phyloP scores from a whole-genome alignment of 768 basidiomycete genomes.

The Phaffia tasmanica region DNA sequence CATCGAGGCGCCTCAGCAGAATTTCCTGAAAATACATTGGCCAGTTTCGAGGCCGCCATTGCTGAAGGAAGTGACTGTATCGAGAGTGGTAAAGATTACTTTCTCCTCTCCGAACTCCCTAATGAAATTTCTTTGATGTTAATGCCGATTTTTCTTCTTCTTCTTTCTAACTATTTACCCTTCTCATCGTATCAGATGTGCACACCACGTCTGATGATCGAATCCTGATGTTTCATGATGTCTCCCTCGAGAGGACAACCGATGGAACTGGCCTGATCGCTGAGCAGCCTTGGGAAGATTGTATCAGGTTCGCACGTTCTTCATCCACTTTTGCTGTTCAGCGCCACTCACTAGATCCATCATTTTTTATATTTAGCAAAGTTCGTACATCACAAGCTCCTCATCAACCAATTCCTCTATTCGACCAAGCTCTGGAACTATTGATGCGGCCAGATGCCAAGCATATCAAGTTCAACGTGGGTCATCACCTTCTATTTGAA shows the following conservation, averaged over 20 bases:
- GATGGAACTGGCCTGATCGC: conserved; percentile 56
- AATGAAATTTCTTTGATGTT: too few species aligned
- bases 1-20: conserved; percentile 51
- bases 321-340: background rate
- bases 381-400: conserved; percentile 70
- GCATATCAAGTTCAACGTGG: conserved; percentile 41
- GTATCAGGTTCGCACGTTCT: conserved; percentile 33
- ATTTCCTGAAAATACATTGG: conserved; percentile 88
- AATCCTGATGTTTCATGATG: conserved; percentile 94
- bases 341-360: background rate
- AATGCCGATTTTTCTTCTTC: too few species aligned
- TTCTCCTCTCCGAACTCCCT: background rate
- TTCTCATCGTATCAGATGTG: conserved; percentile 56
- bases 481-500: background rate
- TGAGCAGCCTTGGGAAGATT: conserved; percentile 60
- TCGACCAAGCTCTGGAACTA: conserved; percentile 65
- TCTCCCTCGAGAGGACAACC: conserved; percentile 75
- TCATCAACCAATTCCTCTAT: conserved; percentile 78
- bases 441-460: conserved; percentile 52
- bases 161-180: background rate
- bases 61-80: conserved; percentile 92
- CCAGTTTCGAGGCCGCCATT: conserved; percentile 89
- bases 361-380: conserved; percentile 48
- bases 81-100: conserved; percentile 60
- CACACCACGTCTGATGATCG: conserved; percentile 80